Evolutionary conservation across 805 yeast genomes (phyloP).

Genomic region (Cyberlindnera americana): DNA sequence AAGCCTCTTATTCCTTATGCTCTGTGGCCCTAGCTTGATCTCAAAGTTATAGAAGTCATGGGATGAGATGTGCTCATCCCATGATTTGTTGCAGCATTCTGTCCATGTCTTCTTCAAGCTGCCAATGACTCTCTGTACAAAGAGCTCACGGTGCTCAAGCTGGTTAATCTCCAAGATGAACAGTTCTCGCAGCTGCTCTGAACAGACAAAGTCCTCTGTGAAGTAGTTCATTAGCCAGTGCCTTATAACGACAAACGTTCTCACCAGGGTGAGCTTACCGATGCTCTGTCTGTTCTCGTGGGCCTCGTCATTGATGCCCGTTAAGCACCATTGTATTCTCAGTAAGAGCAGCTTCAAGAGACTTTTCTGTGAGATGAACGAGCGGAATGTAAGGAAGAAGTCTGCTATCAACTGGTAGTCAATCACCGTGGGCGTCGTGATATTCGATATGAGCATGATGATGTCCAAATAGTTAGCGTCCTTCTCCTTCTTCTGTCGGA

Average conservation of each 20-base stretch:
- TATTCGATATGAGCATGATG: slow-evolving; percentile 15
- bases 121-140: slow-evolving; percentile 36
- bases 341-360: slow-evolving; percentile 59
- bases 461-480: slow-evolving; percentile 18
- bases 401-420: slow-evolving; percentile 80
- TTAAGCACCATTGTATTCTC: slow-evolving; percentile 71
- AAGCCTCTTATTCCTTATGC: slow-evolving; percentile 29
- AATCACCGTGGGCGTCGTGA: slow-evolving; percentile 33
- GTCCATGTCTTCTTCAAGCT: slow-evolving; percentile 52
- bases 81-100: slow-evolving; percentile 27
- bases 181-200: slow-evolving; percentile 42
- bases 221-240: slow-evolving; percentile 91
- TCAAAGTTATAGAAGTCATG: slow-evolving; percentile 21
- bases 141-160: slow-evolving; percentile 18
- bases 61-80: slow-evolving; percentile 31
- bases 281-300: slow-evolving; percentile 34
- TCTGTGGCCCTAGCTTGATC: slow-evolving; percentile 28
- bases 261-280: slow-evolving; percentile 66
- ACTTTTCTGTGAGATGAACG: slow-evolving; percentile 55
- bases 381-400: slow-evolving; percentile 79
- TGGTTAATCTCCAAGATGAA: slow-evolving; percentile 38
- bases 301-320: slow-evolving; percentile 27
- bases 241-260: slow-evolving; percentile 83
- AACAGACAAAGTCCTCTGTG: slow-evolving; percentile 71
- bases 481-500: slow-evolving; percentile 2